Conservation (phyloP, 345 rosid species). For the Linum usitatissimum region DNA sequence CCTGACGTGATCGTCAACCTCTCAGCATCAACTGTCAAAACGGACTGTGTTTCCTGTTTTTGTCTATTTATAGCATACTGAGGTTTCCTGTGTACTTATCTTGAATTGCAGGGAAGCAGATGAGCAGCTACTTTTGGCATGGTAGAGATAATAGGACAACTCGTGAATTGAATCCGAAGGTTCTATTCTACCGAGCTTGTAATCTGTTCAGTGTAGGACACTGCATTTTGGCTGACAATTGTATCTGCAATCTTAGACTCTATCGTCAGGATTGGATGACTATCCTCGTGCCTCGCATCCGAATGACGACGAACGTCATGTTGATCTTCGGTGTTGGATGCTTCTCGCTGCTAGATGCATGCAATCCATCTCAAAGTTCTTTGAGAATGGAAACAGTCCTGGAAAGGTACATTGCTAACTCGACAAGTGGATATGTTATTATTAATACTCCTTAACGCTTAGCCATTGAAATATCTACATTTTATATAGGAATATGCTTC, state of each 20-base stretch:
- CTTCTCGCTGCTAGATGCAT: constrained; percentile 84
- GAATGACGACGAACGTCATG: constrained; percentile 70
- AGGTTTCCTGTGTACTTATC: background rate
- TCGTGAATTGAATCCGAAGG: constrained; percentile 79
- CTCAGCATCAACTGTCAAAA: no score
- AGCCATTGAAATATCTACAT: constrained; percentile 10
- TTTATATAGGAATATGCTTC: constrained; percentile 53
- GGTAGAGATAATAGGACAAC: constrained; percentile 62
- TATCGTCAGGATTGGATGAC: constrained; percentile 85
- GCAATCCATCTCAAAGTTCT: constrained; percentile 49
- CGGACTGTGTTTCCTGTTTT: no score
- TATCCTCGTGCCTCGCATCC: constrained; percentile 98
- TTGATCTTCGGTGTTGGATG: constrained; percentile 97
- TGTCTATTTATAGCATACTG: no score
- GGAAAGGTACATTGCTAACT: constrained; percentile 31
- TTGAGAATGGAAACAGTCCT: constrained; percentile 25
- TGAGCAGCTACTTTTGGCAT: constrained; percentile 74
- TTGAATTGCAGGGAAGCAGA: constrained; percentile 50
- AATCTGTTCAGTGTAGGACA: background rate
- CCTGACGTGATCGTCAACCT: no score
- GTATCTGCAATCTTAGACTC: constrained; percentile 34
- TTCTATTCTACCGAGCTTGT: constrained; percentile 13
- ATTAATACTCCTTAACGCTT: background rate
- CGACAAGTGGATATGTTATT: background rate
- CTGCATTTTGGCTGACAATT: constrained; percentile 10